phyloP scores from a whole-genome alignment of 768 basidiomycete genomes.

The Trametes maxima region DNA sequence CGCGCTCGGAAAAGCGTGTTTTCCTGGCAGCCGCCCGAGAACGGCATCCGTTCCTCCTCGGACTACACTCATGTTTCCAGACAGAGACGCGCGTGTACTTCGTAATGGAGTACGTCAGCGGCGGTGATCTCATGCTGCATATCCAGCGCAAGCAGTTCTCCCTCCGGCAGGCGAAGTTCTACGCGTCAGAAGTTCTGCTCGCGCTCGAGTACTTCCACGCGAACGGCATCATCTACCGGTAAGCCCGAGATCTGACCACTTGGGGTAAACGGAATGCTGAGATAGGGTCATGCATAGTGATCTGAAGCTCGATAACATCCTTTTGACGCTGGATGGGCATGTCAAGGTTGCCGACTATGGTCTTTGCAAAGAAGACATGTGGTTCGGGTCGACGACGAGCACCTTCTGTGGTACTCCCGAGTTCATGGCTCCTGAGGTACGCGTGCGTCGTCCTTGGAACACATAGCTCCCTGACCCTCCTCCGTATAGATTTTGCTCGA shows the following conservation, averaged over 20 bases:
- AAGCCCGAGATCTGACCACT: not conserved
- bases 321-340: conserved; percentile 95
- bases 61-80: conserved; percentile 98
- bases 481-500: conserved; percentile 87
- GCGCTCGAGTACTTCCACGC: conserved; percentile 98
- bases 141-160: conserved; percentile 99
- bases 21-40: conserved; percentile 97
- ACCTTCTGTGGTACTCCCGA: conserved; percentile 99
- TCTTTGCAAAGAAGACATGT: conserved; percentile 99
- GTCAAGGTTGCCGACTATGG: conserved; percentile 99
- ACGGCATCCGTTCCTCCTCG: conserved; percentile 95
- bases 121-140: conserved; percentile 98
- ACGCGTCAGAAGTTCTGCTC: conserved; percentile 93
- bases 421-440: conserved; percentile 99
- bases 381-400: conserved; percentile 92
- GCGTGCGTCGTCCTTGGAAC: conserved; percentile 2
- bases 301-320: conserved; percentile 96
- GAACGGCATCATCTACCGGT: conserved; percentile 99
- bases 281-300: conserved; percentile 54
- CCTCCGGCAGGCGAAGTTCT: conserved; percentile 97
- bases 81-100: conserved; percentile 99
- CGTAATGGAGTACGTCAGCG: conserved; percentile 99
- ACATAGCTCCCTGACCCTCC: not conserved
- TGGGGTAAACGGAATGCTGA: not conserved
- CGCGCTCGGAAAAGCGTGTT: conserved; percentile 98